These are phyloP conservation scores for Kwoniella shandongensis DNA, from an alignment of 768 basidiomycete genomes.

Conservation along the genomic window DNA sequence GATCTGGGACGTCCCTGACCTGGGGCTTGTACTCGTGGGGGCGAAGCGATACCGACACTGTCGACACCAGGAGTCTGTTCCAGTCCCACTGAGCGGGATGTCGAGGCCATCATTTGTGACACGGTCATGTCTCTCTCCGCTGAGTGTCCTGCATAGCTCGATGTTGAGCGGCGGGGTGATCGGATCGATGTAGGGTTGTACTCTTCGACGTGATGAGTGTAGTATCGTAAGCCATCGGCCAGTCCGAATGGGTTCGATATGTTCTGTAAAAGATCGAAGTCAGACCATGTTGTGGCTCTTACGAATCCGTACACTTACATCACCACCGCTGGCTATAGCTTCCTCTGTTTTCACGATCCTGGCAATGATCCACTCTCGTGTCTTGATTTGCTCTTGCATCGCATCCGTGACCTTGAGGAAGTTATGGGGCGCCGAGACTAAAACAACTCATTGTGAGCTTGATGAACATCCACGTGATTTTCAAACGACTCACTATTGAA, in stretches of 20 bases:
- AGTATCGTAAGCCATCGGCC: conserved; percentile 49
- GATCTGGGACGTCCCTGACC: neutral
- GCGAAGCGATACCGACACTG: neutral
- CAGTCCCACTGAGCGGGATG: neutral
- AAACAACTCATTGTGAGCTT: conserved; percentile 3
- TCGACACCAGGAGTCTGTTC: conserved; percentile 1
- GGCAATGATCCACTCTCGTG: conserved; percentile 65
- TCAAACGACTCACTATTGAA: conserved; percentile 74
- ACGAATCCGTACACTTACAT: conserved; percentile 24
- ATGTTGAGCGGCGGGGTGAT: conserved; percentile 29
- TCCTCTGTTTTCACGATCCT: conserved; percentile 49
- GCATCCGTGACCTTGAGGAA: conserved; percentile 86
- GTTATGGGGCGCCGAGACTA: conserved; percentile 96
- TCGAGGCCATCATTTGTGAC: conserved; percentile 16
- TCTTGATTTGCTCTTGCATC: conserved; percentile 83
- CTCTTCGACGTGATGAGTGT: conserved; percentile 46
- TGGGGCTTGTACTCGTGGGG: conserved; percentile 2
- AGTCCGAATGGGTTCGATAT: conserved; percentile 49
- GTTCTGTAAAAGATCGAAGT: neutral
- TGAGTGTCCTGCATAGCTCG: neutral
- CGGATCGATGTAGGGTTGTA: conserved; percentile 31
- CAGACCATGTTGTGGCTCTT: neutral
- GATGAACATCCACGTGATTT: conserved; percentile 13
- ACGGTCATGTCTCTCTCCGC: conserved; percentile 6
- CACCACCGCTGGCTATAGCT: conserved; percentile 39